Base-by-base conservation (phyloP, 2,329 filamentous ascomycete genomes). In the Alternaria triticina region DNA sequence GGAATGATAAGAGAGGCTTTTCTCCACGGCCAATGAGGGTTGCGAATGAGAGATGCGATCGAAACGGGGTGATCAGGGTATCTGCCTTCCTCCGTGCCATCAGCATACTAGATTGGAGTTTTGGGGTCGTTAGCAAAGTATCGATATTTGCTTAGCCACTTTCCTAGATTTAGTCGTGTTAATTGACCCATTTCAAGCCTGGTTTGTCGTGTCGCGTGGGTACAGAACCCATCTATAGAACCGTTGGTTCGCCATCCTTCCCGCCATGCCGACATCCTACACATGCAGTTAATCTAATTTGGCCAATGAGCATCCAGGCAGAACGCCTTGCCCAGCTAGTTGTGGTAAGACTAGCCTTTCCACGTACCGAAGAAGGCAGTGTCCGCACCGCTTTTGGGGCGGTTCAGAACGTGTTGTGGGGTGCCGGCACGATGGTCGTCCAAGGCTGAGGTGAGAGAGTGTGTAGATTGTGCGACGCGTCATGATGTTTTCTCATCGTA, bases 221-320 rank as follows among this genome's bases (percentile, higher is more conserved):
- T 30, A 23, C 45, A 54, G 28, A 52, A 47, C 47, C 52, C 60
- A 43, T 47, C 8, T 22, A 36, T 46, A 47, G 30, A 23, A 51
- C 45, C 28, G 64, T 62, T 68, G 61, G 59, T 27, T 55, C 20
- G 23, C 33, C 23, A 17, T 57, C 33, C 45, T 30, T 51, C 40
- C 43, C 43, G 25, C 57, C 17, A 44, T 36, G 58, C 59, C 36
- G 13, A 47, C 45, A 45, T 40, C 49, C 46, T 59, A 46, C 60
- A 61, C 56, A 45, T 61, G 51, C 59, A 58, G 7, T 55, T 55
- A 62, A 65, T 69, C 51, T 69, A 67, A 45, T 23, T 22, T 28
- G 22, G 23, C 65, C 67, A 66, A 68, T 68, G 22, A 52, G 10
- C 20, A 25, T 46, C 7, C 44, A 22, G 6, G 30, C 4, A 28